Base-by-base conservation (phyloP, 1,284 basidiomycete genomes). In the Austropuccinia psidii region DNA sequence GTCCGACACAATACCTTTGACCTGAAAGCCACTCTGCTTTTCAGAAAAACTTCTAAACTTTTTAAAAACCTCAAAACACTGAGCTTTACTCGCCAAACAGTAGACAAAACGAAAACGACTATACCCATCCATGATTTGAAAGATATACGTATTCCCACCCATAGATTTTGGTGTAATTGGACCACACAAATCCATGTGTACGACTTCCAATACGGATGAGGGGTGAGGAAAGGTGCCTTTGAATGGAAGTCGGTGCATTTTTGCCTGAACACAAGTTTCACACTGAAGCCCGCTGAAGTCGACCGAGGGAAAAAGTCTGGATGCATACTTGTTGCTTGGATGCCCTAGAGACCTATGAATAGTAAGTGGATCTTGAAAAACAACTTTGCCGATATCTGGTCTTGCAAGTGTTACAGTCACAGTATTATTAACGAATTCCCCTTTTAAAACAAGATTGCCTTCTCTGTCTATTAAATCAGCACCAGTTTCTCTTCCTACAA, bases 141-240 rank as follows among this genome's bases (percentile, higher is more conserved):
- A 35, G 33, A 66, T 50, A 29, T 66, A 66, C 1, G 13, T 41
- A 66, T 66, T 66, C 7, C 64, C 64, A 21, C 49, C 45, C 6
- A 11, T 2, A 2, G 31, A 66, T 19, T 29, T 49, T 33, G 64
- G 64, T 3, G 15, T 52, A 31, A 66, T 69, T 11, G 52, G 52
- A 19, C 67, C 54, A 47, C 67, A 60, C 11, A 70, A 35, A 43
- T 70, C 68, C 55, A 60, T 72, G 47, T 72, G 68, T 15, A 61
- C n/a, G 8, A 45, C 45, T 13, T 50, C 57, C 7, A 72, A 24
- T 4, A 47, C 33, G 2, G 37, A 8, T 39, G 17, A 11, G 31
- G 58, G 47, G 1, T 13, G 61, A 17, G 69, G 45, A 43, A 72
- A 52, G 15, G 6, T 5, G 4, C 58, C 45, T 11, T 17, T 1